Conservation (phyloP, 495 filamentous ascomycete genomes). For the Penicillium ochrochloron region DNA sequence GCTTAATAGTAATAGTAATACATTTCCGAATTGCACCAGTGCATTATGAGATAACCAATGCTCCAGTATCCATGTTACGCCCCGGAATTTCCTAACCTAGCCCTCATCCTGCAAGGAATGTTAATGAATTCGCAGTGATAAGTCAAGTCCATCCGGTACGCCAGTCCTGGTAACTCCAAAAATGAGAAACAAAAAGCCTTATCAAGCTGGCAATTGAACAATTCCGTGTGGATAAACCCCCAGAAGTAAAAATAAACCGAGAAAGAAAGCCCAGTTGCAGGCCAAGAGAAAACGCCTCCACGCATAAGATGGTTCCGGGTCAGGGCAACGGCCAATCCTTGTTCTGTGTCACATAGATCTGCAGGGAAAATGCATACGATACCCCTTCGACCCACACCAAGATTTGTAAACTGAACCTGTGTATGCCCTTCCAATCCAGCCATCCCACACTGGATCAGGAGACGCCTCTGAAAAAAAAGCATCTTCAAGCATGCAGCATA, state of each 20-base stretch:
- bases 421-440: not conserved
- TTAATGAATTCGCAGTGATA: constrained; percentile 8
- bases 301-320: not conserved
- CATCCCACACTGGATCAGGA: not conserved
- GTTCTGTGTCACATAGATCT: not conserved
- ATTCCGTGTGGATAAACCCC: not conserved
- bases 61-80: not conserved
- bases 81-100: not conserved
- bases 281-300: not conserved
- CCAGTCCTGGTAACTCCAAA: constrained; percentile 16
- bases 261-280: not conserved
- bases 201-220: not conserved
- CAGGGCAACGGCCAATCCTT: not conserved
- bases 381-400: constrained; percentile 9
- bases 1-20: constrained; percentile 14
- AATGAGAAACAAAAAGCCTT: not conserved
- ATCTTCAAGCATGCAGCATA: not conserved
- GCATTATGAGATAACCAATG: constrained; percentile 7
- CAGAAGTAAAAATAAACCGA: not conserved
- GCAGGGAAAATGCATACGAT: constrained; percentile 4
- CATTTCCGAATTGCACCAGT: constrained; percentile 9
- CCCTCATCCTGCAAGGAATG: not conserved
- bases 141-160: constrained; percentile 16
- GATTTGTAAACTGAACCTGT: constrained; percentile 6
- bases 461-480: not conserved